Evolutionary conservation across 169 alveolate species (phyloP).

Genomic region (Theileria annulata): DNA sequence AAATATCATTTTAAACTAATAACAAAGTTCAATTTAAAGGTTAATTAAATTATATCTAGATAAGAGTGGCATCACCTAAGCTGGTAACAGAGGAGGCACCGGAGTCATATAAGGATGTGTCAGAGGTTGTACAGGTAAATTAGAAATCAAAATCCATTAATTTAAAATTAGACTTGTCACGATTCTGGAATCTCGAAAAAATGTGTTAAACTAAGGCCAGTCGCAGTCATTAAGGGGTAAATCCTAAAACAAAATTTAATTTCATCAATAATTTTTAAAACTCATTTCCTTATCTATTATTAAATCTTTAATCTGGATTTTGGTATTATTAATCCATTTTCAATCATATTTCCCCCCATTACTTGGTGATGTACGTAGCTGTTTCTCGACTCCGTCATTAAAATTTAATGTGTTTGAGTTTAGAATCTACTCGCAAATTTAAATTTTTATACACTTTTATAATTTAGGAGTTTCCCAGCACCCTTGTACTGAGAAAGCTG

Average conservation of each 20-base stretch:
- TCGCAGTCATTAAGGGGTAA: slow-evolving; percentile 89
- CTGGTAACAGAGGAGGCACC: slow-evolving; percentile 90
- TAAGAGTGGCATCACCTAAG: slow-evolving; percentile 89
- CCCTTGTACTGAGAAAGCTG: not conserved
- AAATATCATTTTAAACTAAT: not conserved
- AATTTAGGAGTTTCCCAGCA: not conserved
- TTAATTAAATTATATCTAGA: slow-evolving; percentile 1
- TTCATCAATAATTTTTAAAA: not conserved
- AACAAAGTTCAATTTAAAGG: not conserved
- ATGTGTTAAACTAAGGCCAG: slow-evolving; percentile 82
- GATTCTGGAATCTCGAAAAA: slow-evolving; percentile 86
- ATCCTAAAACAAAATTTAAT: not conserved
- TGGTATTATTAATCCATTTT: not conserved
- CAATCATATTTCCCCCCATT: slow-evolving; percentile 1
- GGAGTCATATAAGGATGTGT: slow-evolving; percentile 86
- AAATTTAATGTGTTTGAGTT: not conserved
- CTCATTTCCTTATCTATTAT: not conserved
- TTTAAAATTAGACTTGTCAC: slow-evolving; percentile 74
- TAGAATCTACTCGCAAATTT: not conserved
- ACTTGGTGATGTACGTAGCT: not conserved
- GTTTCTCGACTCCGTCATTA: not conserved
- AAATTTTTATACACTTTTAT: not conserved
- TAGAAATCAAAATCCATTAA: too few relatives aligned
- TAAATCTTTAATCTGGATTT: not conserved
- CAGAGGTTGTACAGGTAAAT: slow-evolving; percentile 77